These are phyloP conservation scores for Claviceps arundinis DNA, from an alignment of 2,329 filamentous ascomycete genomes.

Conservation along the genomic window DNA sequence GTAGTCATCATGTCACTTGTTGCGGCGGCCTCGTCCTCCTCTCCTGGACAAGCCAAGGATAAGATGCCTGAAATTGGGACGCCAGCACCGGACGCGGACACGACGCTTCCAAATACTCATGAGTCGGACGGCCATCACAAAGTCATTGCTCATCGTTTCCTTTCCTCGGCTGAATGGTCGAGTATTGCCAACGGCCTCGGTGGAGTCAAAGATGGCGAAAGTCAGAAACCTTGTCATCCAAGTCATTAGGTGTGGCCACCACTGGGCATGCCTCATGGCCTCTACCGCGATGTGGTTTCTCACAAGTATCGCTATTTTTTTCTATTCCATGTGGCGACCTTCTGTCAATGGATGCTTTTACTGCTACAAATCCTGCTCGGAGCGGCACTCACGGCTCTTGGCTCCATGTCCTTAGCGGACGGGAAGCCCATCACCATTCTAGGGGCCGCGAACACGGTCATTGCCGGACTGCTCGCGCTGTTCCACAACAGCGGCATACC, in stretches of 20 bases:
- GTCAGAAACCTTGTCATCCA: constrained; percentile 27
- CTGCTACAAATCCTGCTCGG: constrained; percentile 35
- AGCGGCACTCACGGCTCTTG: constrained; percentile 36
- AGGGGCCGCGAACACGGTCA: constrained; percentile 35
- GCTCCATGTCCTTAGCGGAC: constrained; percentile 24
- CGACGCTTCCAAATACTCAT: not conserved
- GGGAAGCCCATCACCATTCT: constrained; percentile 34
- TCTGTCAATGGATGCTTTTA: constrained; percentile 32
- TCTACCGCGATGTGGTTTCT: constrained; percentile 34
- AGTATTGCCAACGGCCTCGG: constrained; percentile 34
- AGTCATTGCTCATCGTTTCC: constrained; percentile 22
- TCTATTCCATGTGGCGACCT: constrained; percentile 29
- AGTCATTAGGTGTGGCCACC: constrained; percentile 31
- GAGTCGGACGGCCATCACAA: constrained; percentile 8
- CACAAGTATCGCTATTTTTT: constrained; percentile 31
- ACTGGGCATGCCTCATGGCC: constrained; percentile 31
- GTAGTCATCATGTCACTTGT: not conserved
- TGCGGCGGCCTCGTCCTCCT: not conserved
- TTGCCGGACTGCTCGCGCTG: constrained; percentile 36
- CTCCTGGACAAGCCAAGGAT: not conserved
- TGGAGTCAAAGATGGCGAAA: constrained; percentile 31
- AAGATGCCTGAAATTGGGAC: not conserved
- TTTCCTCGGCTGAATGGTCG: constrained; percentile 31
- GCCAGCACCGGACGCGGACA: not conserved
- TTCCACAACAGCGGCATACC: constrained; percentile 41